phyloP scores from a whole-genome alignment of 768 basidiomycete species.

The Rickenella mellea region DNA sequence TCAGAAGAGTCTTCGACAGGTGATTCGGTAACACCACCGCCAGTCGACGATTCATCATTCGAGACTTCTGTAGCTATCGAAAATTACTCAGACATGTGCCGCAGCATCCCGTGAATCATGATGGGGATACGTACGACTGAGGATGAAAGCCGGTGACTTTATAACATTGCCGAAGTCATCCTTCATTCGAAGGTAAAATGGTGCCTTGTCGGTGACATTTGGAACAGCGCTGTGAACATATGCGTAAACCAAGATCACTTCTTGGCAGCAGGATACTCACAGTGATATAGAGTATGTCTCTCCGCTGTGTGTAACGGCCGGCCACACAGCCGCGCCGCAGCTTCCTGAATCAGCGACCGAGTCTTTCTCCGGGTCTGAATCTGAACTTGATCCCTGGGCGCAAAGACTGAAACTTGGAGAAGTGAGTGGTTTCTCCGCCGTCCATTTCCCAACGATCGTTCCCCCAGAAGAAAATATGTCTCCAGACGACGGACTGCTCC shows the following conservation, averaged over 20 bases:
- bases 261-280: neutral
- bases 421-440: slow-evolving; percentile 12
- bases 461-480: slow-evolving; percentile 19
- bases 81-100: no score
- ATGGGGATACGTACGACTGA: slow-evolving; percentile 22
- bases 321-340: slow-evolving; percentile 3
- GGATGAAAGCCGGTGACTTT: slow-evolving; percentile 19
- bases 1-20: neutral
- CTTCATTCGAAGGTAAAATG: slow-evolving; percentile 20
- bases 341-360: neutral
- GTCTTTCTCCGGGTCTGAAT: neutral
- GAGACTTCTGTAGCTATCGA: no score
- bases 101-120: no score
- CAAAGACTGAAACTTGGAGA: slow-evolving; percentile 28
- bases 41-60: no score
- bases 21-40: no score
- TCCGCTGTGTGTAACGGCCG: neutral
- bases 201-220: slow-evolving; percentile 12
- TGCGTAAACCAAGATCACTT: neutral
- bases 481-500: slow-evolving; percentile 19
- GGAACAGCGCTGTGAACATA: slow-evolving; percentile 15
- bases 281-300: neutral
- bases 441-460: slow-evolving; percentile 23
- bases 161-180: slow-evolving; percentile 17
- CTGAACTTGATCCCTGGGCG: neutral